These are phyloP conservation scores for Pontederia crassipes DNA, from an alignment of 176 grass and related monocot species.

Conservation along the genomic window DNA sequence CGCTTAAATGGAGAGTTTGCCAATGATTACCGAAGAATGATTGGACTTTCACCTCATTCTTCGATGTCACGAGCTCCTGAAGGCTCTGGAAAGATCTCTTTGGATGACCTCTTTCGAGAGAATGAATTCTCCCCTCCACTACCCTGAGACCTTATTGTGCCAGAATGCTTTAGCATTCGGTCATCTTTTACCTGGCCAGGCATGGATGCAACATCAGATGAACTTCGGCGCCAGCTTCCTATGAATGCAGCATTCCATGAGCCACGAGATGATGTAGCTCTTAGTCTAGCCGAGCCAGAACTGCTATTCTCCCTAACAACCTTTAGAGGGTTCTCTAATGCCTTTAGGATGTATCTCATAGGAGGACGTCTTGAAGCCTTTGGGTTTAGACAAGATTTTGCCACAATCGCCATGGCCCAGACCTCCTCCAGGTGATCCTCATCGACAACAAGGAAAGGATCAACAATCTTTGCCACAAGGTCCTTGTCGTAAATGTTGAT, in stretches of 20 bases:
- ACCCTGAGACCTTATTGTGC: conserved; percentile 73
- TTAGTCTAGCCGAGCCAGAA: conserved; percentile 52
- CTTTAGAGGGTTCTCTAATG: conserved; percentile 87
- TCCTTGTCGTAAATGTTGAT: conserved; percentile 92
- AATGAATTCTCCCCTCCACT: conserved; percentile 86
- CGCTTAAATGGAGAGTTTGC: neutral
- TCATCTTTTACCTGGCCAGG: conserved; percentile 51
- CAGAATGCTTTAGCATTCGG: conserved; percentile 49
- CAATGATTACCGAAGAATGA: conserved; percentile 18
- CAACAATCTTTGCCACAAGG: conserved; percentile 80
- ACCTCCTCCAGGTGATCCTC: conserved; percentile 99
- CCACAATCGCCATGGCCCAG: conserved; percentile 94
- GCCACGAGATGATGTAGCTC: conserved; percentile 76
- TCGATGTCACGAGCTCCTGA: conserved; percentile 60
- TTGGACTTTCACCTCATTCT: conserved; percentile 29
- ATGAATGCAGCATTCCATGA: conserved; percentile 90
- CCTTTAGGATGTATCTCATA: conserved; percentile 76
- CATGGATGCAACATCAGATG: conserved; percentile 34
- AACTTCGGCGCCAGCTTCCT: conserved; percentile 83
- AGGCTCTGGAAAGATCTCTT: conserved; percentile 84
- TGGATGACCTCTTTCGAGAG: conserved; percentile 59
- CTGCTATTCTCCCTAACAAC: conserved; percentile 78
- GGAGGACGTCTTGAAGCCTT: conserved; percentile 62
- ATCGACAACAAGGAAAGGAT: conserved; percentile 75
- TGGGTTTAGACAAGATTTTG: conserved; percentile 94